phyloP scores from a whole-genome alignment of 768 basidiomycete genomes.

The Bullera alba region DNA sequence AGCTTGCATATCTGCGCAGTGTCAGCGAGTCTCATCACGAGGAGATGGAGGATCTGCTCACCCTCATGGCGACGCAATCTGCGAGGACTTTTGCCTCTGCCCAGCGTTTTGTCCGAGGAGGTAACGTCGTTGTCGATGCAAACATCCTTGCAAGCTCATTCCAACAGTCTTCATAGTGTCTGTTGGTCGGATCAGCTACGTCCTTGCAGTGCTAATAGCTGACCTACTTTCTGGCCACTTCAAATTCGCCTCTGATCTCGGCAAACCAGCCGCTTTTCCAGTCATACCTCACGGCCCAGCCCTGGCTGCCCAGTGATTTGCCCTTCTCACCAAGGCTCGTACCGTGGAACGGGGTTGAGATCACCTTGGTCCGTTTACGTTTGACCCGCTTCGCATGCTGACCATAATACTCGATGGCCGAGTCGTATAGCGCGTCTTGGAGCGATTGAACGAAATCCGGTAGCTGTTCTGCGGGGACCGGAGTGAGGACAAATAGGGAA shows the following conservation, averaged over 20 bases:
- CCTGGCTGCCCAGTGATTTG: conserved; percentile 68
- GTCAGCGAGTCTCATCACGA: neutral
- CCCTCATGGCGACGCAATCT: conserved; percentile 87
- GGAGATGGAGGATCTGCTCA: conserved; percentile 39
- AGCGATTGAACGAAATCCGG: conserved; percentile 71
- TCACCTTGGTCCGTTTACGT: conserved; percentile 69
- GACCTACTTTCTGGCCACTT: conserved; percentile 80
- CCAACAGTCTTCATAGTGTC: conserved; percentile 94
- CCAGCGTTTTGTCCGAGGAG: conserved; percentile 93
- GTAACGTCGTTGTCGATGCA: conserved; percentile 72
- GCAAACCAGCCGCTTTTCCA: conserved; percentile 97
- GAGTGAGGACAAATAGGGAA: conserved; percentile 87
- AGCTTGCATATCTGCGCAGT: conserved; percentile 71
- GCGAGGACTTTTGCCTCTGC: conserved; percentile 96
- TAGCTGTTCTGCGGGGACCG: conserved; percentile 77
- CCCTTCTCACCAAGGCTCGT: conserved; percentile 13
- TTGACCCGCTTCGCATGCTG: conserved; percentile 86
- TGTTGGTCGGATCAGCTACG: conserved; percentile 43
- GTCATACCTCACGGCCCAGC: conserved; percentile 94
- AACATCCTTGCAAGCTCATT: conserved; percentile 78
- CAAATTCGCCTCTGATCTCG: conserved; percentile 86
- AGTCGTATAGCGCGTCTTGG: conserved; percentile 79
- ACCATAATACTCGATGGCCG: conserved; percentile 87
- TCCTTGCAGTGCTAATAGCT: neutral
- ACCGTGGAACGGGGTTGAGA: conserved; percentile 51